Conservation (phyloP, 192 early-diverging fungal species). For the Coemansia sp. region DNA sequence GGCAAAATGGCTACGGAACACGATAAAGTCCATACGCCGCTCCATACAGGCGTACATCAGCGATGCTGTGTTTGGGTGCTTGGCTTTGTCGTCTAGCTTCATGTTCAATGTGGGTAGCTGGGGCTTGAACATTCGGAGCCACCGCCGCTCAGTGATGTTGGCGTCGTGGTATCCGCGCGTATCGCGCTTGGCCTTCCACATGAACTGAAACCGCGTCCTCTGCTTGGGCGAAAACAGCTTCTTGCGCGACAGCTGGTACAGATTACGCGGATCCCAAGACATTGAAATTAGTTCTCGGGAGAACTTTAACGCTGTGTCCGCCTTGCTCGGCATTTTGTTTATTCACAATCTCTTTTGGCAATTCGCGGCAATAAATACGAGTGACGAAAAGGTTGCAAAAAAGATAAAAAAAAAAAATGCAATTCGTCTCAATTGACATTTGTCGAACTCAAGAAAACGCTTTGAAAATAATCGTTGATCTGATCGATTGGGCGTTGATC, state of each 20-base stretch:
- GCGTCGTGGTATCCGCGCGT: constrained; percentile 93
- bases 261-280: constrained; percentile 95
- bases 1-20: constrained; percentile 92
- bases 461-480: background rate
- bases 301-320: constrained; percentile 40
- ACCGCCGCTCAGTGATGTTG: constrained; percentile 86
- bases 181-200: constrained; percentile 92
- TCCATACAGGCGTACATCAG: constrained; percentile 89
- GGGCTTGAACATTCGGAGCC: constrained; percentile 71
- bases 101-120: constrained; percentile 71
- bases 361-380: background rate
- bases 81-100: constrained; percentile 30
- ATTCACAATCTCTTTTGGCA: background rate
- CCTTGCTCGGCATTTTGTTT: constrained; percentile 54
- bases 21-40: constrained; percentile 88
- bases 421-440: background rate
- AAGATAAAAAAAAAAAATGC: background rate
- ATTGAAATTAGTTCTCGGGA: constrained; percentile 79
- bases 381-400: background rate
- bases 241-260: constrained; percentile 78
- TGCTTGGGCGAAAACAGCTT: constrained; percentile 47
- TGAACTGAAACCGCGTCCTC: constrained; percentile 87
- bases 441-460: background rate
- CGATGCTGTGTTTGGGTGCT: constrained; percentile 71
- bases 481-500: background rate